These are phyloP conservation scores for Rhododendron molle DNA, from an alignment of 148 eudicot genomes.

Conservation along the genomic window DNA sequence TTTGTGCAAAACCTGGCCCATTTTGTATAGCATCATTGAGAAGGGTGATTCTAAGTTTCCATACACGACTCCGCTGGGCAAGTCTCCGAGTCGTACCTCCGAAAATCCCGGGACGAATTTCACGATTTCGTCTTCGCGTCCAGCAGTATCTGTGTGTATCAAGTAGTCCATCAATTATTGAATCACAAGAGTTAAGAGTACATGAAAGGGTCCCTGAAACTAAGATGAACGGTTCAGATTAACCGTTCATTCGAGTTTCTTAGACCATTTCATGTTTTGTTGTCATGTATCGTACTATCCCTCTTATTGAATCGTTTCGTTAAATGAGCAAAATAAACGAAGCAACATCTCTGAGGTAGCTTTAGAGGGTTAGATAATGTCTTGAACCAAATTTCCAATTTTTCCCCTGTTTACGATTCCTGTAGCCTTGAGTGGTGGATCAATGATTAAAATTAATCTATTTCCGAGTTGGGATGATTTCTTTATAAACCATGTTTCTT, in stretches of 20 bases:
- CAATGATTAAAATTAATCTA: neutral
- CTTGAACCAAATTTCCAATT: neutral
- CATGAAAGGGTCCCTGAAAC: no score
- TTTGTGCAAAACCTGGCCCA: slow-evolving; percentile 33
- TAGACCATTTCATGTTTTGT: no score
- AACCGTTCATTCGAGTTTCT: no score
- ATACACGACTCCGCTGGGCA: slow-evolving; percentile 35
- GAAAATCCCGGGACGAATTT: slow-evolving; percentile 50
- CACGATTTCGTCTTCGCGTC: slow-evolving; percentile 19
- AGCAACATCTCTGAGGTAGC: neutral
- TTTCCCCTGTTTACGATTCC: neutral
- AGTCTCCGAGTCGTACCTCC: slow-evolving; percentile 30
- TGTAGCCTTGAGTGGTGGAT: neutral
- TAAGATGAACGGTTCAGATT: no score
- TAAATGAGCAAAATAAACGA: neutral
- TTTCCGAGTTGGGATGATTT: no score
- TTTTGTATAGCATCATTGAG: slow-evolving; percentile 45
- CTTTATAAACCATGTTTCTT: no score
- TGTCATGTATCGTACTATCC: no score
- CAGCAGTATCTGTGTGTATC: slow-evolving; percentile 17
- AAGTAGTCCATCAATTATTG: neutral
- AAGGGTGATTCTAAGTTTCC: slow-evolving; percentile 48
- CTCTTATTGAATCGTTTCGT: neutral
- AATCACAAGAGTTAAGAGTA: no score
- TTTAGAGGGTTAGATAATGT: neutral